phyloP scores from a whole-genome alignment of 306 rosid genomes.

The Pterocarpus macrocarpus region DNA sequence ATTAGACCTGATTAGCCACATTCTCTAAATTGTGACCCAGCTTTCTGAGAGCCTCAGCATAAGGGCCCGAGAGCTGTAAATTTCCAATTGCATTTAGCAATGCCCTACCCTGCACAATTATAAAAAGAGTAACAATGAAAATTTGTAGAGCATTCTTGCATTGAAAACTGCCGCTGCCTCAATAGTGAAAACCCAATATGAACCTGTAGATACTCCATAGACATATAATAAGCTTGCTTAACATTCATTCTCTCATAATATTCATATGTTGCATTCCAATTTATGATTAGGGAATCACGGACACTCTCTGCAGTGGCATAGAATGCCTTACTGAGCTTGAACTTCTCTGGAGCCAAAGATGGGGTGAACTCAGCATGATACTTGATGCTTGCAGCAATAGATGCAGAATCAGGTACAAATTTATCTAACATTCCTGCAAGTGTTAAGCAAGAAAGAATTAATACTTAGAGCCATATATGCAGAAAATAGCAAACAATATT shows the following conservation, averaged over 20 bases:
- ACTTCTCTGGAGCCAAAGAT: slow-evolving; percentile 74
- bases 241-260: slow-evolving; percentile 69
- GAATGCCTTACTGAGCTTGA: slow-evolving; percentile 79
- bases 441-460: slow-evolving; percentile 28
- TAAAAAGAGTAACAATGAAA: slow-evolving; percentile 20
- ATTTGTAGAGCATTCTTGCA: slow-evolving; percentile 21
- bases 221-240: slow-evolving; percentile 95
- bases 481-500: background rate
- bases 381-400: slow-evolving; percentile 85
- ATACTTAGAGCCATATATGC: slow-evolving; percentile 4
- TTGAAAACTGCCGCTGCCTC: slow-evolving; percentile 14
- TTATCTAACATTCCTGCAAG: slow-evolving; percentile 51
- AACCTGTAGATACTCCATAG: slow-evolving; percentile 99
- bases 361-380: slow-evolving; percentile 94
- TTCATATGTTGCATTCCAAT: slow-evolving; percentile 84
- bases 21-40: slow-evolving; percentile 84
- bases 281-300: slow-evolving; percentile 80
- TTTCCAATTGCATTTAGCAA: slow-evolving; percentile 93
- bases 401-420: slow-evolving; percentile 67
- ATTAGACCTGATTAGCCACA: slow-evolving; percentile 78
- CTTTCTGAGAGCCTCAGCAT: slow-evolving; percentile 81
- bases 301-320: slow-evolving; percentile 91
- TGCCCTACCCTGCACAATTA: slow-evolving; percentile 82
- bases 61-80: slow-evolving; percentile 86
- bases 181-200: slow-evolving; percentile 44